phyloP scores from a whole-genome alignment of 2,329 filamentous ascomycete genomes.

The Aspergillus latus region DNA sequence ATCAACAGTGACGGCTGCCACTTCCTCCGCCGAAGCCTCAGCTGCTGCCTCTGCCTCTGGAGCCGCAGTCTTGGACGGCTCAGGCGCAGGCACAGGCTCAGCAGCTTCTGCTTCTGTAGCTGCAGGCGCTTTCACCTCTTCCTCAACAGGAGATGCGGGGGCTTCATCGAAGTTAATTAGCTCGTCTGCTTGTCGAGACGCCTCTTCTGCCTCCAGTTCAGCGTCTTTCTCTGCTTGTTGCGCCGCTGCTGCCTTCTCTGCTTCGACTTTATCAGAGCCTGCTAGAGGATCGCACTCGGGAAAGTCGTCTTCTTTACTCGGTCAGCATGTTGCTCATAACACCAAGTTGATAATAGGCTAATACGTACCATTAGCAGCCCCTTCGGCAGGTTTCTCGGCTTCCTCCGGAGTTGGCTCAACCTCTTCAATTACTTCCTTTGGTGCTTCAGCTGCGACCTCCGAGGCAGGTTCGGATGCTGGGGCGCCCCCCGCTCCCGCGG shows the following conservation, averaged over 20 bases:
- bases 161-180: constrained; percentile 17
- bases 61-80: neutral
- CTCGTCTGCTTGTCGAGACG: constrained; percentile 9
- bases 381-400: constrained; percentile 11
- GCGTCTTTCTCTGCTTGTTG: constrained; percentile 35
- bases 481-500: constrained; percentile 13
- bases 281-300: constrained; percentile 34
- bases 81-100: constrained; percentile 11
- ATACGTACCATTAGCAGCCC: constrained; percentile 27
- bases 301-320: constrained; percentile 34
- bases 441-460: neutral
- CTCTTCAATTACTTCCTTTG: neutral
- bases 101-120: neutral
- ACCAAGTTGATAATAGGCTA: neutral
- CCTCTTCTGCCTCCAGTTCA: constrained; percentile 27
- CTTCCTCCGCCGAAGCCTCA: neutral
- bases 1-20: neutral
- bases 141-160: constrained; percentile 14
- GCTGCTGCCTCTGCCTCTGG: constrained; percentile 15
- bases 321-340: constrained; percentile 13
- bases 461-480: neutral
- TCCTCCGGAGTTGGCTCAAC: neutral
- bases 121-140: neutral
- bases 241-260: constrained; percentile 36
- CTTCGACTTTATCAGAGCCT: constrained; percentile 33